Base-by-base conservation (phyloP, 305 asterid species). In the Fraxinus baroniana region DNA sequence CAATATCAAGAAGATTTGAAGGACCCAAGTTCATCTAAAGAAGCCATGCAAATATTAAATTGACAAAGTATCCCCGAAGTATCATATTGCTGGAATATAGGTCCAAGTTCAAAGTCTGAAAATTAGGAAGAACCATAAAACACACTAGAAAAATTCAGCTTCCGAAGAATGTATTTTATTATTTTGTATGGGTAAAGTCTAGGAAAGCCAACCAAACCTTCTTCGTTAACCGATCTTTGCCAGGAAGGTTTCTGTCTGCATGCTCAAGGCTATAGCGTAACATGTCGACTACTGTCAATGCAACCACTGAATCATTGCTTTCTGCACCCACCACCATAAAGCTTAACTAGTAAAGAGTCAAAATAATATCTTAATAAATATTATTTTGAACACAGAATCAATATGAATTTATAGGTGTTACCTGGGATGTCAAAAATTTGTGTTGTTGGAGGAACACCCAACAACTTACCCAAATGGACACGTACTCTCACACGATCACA, bases 341-440 rank as follows among this genome's bases (percentile, higher is more conserved):
- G 74, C 37, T 4, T 26, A 77, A 17, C 20, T 55, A 46, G 60
- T 30, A 10, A 60, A 3, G 71, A 22, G 26, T 28, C 41, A 85
- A 39, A 78, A 52, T 66, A 24, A 36, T 62, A 26, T 39, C 44
- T 28, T 9, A 44, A 76, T 9, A 44, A 76, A 81, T 30, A 68
- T 32, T 30, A 17, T 22, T 66, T 78, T 1, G 12, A 64, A 74
- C 36, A 79, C 17, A 3, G 5, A 37, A 32, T 57, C 22, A 30
- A 41, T 36, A 17, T 10, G 6, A 78, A 7, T 60, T 26, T 32
- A 70, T 44, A 8, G n/a, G 33, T 24, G 35, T 64, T 74, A 93
- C 98, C 98, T 84, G 98, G 97, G 84, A 95, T 91, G 86, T 95
- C 98, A 30, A 91, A 95, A 76, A 93, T 89, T 79, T 95, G 98